Conservation (phyloP, 306 rosid species). For the Casuarina glauca region DNA sequence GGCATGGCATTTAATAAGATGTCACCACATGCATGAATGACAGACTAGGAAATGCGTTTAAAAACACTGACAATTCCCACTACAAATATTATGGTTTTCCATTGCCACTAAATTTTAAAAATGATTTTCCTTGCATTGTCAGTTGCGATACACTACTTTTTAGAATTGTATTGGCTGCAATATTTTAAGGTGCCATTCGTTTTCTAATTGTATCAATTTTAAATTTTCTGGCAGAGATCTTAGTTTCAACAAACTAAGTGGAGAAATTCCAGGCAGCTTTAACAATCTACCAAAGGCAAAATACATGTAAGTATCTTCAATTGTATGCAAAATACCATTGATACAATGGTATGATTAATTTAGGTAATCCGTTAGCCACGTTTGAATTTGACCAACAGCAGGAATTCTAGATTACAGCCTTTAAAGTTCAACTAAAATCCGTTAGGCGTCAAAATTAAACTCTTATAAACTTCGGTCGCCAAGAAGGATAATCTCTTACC, state of each 20-base stretch:
- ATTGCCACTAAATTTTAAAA: neutral
- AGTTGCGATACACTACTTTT: neutral
- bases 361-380: neutral
- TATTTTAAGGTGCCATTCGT: neutral
- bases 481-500: neutral
- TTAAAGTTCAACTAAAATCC: neutral
- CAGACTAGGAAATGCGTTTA: neutral
- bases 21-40: too few species aligned
- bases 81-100: neutral
- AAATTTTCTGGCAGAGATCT: conserved; percentile 53
- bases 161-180: neutral
- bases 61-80: neutral
- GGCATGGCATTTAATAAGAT: too few species aligned
- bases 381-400: neutral
- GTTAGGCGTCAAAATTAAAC: neutral
- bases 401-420: neutral
- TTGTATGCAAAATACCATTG: neutral
- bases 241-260: conserved; percentile 72
- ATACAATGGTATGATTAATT: neutral
- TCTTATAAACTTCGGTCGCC: neutral
- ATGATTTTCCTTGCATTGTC: neutral
- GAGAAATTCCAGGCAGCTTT: conserved; percentile 56
- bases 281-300: conserved; percentile 2
- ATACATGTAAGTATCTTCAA: conserved; percentile 48
- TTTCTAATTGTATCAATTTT: neutral